phyloP scores from a whole-genome alignment of 345 rosid species.

The Stellera chamaejasme region DNA sequence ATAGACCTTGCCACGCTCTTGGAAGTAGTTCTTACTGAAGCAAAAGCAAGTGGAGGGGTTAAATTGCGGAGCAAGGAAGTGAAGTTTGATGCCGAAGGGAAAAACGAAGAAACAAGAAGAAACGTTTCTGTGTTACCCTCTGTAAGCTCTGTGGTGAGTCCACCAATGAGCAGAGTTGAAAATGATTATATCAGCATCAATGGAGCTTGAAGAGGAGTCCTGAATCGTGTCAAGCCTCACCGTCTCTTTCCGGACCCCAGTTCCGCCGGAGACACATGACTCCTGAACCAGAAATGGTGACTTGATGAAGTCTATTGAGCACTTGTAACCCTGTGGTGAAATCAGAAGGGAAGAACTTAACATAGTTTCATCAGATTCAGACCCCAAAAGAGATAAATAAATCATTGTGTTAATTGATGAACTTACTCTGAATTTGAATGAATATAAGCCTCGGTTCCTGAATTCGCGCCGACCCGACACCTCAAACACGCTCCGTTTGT shows the following conservation, averaged over 20 bases:
- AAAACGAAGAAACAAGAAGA: neutral
- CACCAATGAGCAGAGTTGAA: conserved; percentile 59
- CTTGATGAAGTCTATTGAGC: conserved; percentile 38
- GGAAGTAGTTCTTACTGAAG: conserved; percentile 54
- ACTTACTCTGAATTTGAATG: conserved; percentile 43
- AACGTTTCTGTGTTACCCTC: conserved; percentile 18
- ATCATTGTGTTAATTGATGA: neutral
- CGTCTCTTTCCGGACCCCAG: conserved; percentile 23
- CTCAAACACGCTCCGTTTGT: conserved; percentile 37
- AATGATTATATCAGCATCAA: conserved; percentile 38
- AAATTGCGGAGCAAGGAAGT: too few species aligned
- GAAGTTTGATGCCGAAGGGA: too few species aligned
- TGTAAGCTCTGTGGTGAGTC: conserved; percentile 41
- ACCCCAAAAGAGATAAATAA: neutral
- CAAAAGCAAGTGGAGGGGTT: neutral
- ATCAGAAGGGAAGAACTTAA: neutral
- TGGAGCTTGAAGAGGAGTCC: conserved; percentile 15
- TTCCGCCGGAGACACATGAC: conserved; percentile 19
- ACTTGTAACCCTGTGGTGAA: conserved; percentile 23
- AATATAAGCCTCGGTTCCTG: conserved; percentile 39
- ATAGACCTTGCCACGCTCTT: conserved; percentile 54
- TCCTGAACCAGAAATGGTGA: conserved; percentile 47
- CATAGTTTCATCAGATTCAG: neutral
- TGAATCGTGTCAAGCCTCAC: conserved; percentile 40
- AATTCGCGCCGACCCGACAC: conserved; percentile 31